phyloP scores from a whole-genome alignment of 73 alveolate species.

The Stentor coeruleus region DNA sequence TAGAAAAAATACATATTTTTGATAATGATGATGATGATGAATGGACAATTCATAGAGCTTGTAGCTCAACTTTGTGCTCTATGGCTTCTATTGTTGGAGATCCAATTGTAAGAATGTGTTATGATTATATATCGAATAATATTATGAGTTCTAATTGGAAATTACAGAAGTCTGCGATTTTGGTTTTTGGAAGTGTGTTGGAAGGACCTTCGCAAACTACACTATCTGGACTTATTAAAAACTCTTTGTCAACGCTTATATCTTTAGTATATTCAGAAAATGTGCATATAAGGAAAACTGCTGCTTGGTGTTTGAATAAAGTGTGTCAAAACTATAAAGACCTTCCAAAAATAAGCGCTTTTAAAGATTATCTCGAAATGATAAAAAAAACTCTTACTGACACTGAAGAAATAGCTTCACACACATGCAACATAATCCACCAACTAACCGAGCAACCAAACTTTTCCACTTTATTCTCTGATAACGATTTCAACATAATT shows the following conservation, averaged over 20 bases:
- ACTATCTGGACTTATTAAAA: not conserved
- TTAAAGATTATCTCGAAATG: not conserved
- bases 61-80: not conserved
- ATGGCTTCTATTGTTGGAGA: not conserved
- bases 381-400: not conserved
- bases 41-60: slow-evolving; percentile 12
- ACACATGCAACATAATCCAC: too few relatives aligned
- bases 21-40: slow-evolving; percentile 14
- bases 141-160: not conserved
- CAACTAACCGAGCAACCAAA: too few relatives aligned
- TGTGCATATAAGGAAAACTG: not conserved
- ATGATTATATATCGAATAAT: not conserved
- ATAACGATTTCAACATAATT: too few relatives aligned
- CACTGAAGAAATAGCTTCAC: too few relatives aligned
- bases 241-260: not conserved
- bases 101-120: not conserved
- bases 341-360: not conserved
- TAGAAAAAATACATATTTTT: not conserved
- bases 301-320: not conserved
- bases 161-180: not conserved
- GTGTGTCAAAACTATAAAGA: not conserved
- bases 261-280: not conserved
- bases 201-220: not conserved
- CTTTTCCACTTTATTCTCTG: too few relatives aligned
- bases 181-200: not conserved